These are phyloP conservation scores for Russula sp. DNA, from an alignment of 768 basidiomycete species.

Conservation along the genomic window DNA sequence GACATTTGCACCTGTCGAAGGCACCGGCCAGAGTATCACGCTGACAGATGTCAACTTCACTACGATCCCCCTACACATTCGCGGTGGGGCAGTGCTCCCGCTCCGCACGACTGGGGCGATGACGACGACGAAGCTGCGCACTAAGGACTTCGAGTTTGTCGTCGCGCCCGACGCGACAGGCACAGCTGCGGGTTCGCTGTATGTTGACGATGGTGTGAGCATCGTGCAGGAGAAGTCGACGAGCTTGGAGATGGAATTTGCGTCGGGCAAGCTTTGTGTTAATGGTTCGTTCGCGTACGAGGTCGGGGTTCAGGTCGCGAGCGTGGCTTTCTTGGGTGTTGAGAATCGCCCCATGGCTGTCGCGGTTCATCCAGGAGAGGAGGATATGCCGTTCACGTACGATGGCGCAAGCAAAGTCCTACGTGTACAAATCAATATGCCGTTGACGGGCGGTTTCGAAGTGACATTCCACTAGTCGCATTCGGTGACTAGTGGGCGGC, in stretches of 20 bases:
- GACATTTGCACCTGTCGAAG: conserved; percentile 48
- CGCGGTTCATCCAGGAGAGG: conserved; percentile 30
- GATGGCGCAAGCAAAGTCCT: conserved; percentile 44
- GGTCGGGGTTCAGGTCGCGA: conserved; percentile 37
- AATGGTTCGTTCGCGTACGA: conserved; percentile 36
- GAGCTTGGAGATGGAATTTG: conserved; percentile 35
- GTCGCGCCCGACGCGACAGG: conserved; percentile 56
- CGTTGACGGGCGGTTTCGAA: conserved; percentile 39
- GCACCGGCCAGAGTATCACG: conserved; percentile 46
- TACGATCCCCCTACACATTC: conserved; percentile 61
- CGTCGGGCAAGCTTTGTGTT: conserved; percentile 34
- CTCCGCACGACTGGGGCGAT: conserved; percentile 53
- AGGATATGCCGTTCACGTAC: conserved; percentile 35
- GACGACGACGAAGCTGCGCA: conserved; percentile 57
- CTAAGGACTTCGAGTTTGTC: conserved; percentile 57
- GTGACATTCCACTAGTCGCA: conserved; percentile 11
- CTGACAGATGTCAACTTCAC: conserved; percentile 51
- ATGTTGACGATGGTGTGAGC: conserved; percentile 65
- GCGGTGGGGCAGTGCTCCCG: conserved; percentile 57
- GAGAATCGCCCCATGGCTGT: conserved; percentile 31
- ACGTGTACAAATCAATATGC: conserved; percentile 42
- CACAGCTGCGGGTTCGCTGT: conserved; percentile 50
- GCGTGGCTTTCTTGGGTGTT: conserved; percentile 39
- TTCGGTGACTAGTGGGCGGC: neutral
- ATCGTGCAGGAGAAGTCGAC: conserved; percentile 36